Evolutionary conservation across 2,329 filamentous ascomycete genomes (phyloP).

Genomic region (Dactylellina cionopaga): DNA sequence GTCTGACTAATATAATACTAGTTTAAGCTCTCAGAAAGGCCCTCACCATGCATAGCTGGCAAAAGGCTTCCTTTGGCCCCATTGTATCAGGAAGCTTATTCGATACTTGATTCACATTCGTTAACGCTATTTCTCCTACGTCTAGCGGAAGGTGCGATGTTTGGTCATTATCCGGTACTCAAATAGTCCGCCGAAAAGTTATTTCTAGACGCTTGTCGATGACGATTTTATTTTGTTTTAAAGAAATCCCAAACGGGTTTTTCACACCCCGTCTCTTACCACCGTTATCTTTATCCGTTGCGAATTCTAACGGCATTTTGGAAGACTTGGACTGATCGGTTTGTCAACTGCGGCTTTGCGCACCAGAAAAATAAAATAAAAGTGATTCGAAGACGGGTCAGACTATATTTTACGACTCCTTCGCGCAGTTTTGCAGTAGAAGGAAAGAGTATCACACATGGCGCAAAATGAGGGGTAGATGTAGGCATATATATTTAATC

Average conservation of each 20-base stretch:
- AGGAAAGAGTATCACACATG: too few relatives aligned
- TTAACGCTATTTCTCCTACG: not conserved
- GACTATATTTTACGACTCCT: too few relatives aligned
- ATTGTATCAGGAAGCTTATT: not conserved
- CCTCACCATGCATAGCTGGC: slow-evolving; percentile 3
- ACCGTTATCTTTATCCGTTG: not conserved
- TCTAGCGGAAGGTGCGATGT: slow-evolving; percentile 2
- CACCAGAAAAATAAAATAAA: too few relatives aligned
- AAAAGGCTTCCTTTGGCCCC: slow-evolving; percentile 6
- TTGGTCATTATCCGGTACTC: slow-evolving; percentile 9
- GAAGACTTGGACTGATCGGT: too few relatives aligned
- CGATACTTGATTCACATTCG: slow-evolving; percentile 1
- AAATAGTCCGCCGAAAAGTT: not conserved
- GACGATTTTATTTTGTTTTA: not conserved
- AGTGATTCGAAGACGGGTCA: too few relatives aligned
- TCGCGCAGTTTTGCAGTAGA: too few relatives aligned
- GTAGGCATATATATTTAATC: too few relatives aligned
- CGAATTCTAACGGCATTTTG: not conserved
- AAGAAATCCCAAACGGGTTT: not conserved
- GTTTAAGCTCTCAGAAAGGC: too few relatives aligned
- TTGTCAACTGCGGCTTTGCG: too few relatives aligned
- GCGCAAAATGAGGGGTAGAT: too few relatives aligned
- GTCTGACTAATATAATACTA: too few relatives aligned
- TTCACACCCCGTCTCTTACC: not conserved
- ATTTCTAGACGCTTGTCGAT: slow-evolving; percentile 1